Evolutionary conservation across 768 basidiomycete genomes (phyloP).

Genomic region (Tylopilus subfusipes): DNA sequence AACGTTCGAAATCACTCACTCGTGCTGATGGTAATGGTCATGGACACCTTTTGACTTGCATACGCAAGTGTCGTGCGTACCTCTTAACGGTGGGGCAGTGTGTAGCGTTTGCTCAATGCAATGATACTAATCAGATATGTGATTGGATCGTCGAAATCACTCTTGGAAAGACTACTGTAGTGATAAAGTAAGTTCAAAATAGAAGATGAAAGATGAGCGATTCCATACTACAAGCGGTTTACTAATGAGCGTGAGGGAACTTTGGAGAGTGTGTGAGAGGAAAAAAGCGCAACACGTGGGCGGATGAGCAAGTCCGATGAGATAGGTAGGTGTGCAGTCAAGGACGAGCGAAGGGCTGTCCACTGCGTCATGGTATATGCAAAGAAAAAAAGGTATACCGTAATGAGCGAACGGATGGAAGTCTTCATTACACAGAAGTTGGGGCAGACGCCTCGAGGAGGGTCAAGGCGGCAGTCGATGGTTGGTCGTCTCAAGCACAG

Average conservation of each 20-base stretch:
- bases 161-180: slow-evolving; percentile 19
- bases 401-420: slow-evolving; percentile 10
- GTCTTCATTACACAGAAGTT: slow-evolving; percentile 15
- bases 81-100: background rate
- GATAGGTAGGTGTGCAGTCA: slow-evolving; percentile 14
- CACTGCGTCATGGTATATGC: slow-evolving; percentile 23
- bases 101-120: background rate
- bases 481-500: slow-evolving; percentile 14
- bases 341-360: slow-evolving; percentile 16
- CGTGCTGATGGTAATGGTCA: background rate
- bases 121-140: slow-evolving; percentile 12
- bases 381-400: slow-evolving; percentile 21
- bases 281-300: slow-evolving; percentile 1
- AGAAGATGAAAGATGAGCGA: slow-evolving; percentile 10
- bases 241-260: slow-evolving; percentile 23
- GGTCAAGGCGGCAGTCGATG: slow-evolving; percentile 7
- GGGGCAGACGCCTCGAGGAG: slow-evolving; percentile 1
- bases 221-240: slow-evolving; percentile 26
- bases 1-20: slow-evolving; percentile 9
- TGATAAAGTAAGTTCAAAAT: slow-evolving; percentile 21
- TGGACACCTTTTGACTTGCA: background rate
- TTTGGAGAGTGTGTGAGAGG: slow-evolving; percentile 5
- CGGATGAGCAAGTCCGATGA: slow-evolving; percentile 17
- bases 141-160: slow-evolving; percentile 9
- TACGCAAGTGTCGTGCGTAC: background rate